These are phyloP conservation scores for Boletus huronensis DNA, from an alignment of 768 basidiomycete species.

Conservation along the genomic window DNA sequence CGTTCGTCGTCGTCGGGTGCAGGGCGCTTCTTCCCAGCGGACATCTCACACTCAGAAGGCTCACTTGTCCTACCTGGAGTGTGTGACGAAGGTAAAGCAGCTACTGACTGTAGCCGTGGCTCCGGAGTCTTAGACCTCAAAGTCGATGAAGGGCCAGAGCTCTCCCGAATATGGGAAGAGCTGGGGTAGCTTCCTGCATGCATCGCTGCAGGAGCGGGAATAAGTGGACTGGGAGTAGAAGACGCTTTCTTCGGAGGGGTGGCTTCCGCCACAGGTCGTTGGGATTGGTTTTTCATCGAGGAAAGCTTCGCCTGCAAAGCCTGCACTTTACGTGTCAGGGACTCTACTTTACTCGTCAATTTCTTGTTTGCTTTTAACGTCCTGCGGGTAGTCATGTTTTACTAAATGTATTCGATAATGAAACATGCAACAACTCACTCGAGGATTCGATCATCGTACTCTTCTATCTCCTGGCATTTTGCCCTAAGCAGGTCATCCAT, in stretches of 20 bases:
- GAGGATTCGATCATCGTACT: constrained; percentile 77
- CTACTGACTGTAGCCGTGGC: constrained; percentile 16
- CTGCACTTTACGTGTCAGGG: constrained; percentile 68
- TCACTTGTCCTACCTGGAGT: constrained; percentile 44
- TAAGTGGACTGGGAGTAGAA: constrained; percentile 13
- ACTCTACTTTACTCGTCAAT: constrained; percentile 63
- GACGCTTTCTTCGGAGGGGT: constrained; percentile 6
- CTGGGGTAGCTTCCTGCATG: neutral
- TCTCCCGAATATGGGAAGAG: constrained; percentile 22
- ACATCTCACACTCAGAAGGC: constrained; percentile 34
- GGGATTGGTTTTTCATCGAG: constrained; percentile 44
- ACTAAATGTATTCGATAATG: constrained; percentile 1
- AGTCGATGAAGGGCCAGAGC: constrained; percentile 43
- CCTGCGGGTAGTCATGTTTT: constrained; percentile 35
- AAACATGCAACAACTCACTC: constrained; percentile 44
- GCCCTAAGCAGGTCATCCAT: constrained; percentile 69
- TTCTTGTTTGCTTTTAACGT: constrained; percentile 82
- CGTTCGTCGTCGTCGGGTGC: constrained; percentile 76
- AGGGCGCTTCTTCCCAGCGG: constrained; percentile 64
- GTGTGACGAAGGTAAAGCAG: constrained; percentile 35
- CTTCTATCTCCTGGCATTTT: constrained; percentile 78
- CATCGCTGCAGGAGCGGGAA: constrained; percentile 5
- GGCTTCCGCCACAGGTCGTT: constrained; percentile 11
- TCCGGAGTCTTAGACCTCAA: constrained; percentile 56
- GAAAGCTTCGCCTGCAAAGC: constrained; percentile 65